Base-by-base conservation (phyloP, 2,329 filamentous ascomycete genomes). In the Macrophomina tecta region DNA sequence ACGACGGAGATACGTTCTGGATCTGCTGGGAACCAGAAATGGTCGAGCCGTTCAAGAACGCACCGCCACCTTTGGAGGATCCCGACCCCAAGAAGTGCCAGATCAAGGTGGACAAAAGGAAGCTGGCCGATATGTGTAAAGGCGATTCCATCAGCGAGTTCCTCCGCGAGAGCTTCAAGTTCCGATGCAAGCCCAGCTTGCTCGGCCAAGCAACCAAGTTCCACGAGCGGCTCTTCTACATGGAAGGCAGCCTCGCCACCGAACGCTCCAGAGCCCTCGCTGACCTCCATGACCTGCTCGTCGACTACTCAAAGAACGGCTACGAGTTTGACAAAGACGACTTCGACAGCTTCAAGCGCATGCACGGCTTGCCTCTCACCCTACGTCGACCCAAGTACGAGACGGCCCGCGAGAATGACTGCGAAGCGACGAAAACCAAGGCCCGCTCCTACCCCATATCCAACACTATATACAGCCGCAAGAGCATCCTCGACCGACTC, bases 1-100 rank as follows among this genome's bases (percentile, higher is more conserved):
- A 93, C 69, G 91, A 94, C 70, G 92, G 92, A 0, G 92, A 95
- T 69, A 84, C 81, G n/a, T 84, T 91, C 4, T 94, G 91, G 90
- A 79, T 92, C 0, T 92, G 90, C 72, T 94, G 90, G 90, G 90
- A 94, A 34, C 79, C 82, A 0, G 77, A 79, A 0, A 83, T 95
- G 3, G 90, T 92, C 0, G 71, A 80, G 5, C 87, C 87, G n/a
- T 94, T 94, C 70, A 70, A 73, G 4, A 93, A 91, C 67, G 86
- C 87, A 0, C 79, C 83, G 0, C 76, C 83, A 5, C 86, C 85
- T 0, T 38, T 73, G 0, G 65, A 75, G 7, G 78, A 78, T 0
- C 82, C 86, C 63, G 75, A 89, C 0, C 79, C 84, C 6, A 66
- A 76, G 6, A 68, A 78, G 2, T 83, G 86, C 1, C 83, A 85